Conservation (phyloP, 2,329 filamentous ascomycete genomes). For the Alternaria ventricosa region DNA sequence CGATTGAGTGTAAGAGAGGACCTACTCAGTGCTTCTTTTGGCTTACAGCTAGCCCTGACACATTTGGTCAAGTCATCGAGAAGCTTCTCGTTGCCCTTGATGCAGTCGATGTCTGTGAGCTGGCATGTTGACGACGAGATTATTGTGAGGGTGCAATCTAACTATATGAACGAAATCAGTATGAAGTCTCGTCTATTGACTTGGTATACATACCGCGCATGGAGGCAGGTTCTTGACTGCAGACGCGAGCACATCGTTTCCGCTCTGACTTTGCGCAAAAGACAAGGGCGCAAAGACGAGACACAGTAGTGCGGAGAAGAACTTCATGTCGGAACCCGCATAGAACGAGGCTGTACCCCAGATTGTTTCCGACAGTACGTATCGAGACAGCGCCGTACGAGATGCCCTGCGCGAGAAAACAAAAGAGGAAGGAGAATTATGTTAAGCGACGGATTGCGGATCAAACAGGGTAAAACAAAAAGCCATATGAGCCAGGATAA, state of each 20-base stretch:
- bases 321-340: background rate
- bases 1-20: background rate
- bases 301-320: constrained; percentile 1
- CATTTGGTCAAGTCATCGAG: constrained; percentile 24
- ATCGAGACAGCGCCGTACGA: background rate
- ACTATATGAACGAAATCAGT: constrained; percentile 4
- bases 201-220: constrained; percentile 12
- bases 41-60: constrained; percentile 27
- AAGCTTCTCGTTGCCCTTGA: constrained; percentile 24
- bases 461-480: background rate
- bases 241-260: constrained; percentile 8
- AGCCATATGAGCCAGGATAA: background rate
- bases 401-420: background rate
- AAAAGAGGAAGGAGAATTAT: background rate
- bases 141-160: constrained; percentile 28
- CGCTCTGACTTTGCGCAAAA: constrained; percentile 11
- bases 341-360: background rate
- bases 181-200: background rate
- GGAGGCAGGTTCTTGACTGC: constrained; percentile 15
- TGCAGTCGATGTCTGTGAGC: constrained; percentile 34
- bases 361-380: background rate
- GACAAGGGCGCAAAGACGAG: constrained; percentile 2
- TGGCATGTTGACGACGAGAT: constrained; percentile 32
- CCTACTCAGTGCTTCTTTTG: constrained; percentile 36
- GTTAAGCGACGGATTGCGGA: background rate